A percentile compares a stretch with the other conserved stretches of the same genome.
These are phyloP conservation scores for Scedosporium aurantiacum DNA, from an alignment of 2,329 filamentous ascomycete species.

Conservation along the genomic window DNA sequence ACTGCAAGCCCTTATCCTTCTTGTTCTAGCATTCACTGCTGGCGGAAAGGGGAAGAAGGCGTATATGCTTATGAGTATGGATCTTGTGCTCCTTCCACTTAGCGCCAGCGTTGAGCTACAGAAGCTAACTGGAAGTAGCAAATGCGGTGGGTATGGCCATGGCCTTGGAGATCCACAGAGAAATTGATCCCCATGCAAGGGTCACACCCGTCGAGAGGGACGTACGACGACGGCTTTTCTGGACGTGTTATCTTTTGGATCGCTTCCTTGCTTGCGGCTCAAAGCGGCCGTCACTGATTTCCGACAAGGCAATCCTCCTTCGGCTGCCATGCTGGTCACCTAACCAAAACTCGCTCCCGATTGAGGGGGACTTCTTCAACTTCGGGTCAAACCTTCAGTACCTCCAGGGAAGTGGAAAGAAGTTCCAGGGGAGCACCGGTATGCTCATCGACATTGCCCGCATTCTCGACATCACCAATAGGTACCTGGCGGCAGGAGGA, in stretches of 20 bases:
- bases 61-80: constrained; percentile 71
- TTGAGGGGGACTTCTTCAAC: constrained; percentile 74
- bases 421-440: constrained; percentile 62
- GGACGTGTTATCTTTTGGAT: constrained; percentile 80
- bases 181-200: constrained; percentile 52
- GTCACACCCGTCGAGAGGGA: constrained; percentile 61
- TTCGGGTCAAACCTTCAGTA: constrained; percentile 68
- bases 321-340: constrained; percentile 66
- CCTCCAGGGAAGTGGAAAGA: constrained; percentile 56
- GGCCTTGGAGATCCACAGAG: constrained; percentile 69
- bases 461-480: constrained; percentile 72
- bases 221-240: constrained; percentile 69
- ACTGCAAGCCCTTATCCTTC: constrained; percentile 63
- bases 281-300: constrained; percentile 68
- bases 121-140: constrained; percentile 37
- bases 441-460: constrained; percentile 79
- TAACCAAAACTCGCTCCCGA: constrained; percentile 44
- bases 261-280: constrained; percentile 75
- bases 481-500: constrained; percentile 73
- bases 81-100: background rate
- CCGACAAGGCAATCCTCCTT: constrained; percentile 64
- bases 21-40: constrained; percentile 66
- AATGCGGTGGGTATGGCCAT: constrained; percentile 73
- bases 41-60: constrained; percentile 72
- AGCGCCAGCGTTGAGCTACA: background rate